Conservation (phyloP, 2,329 filamentous ascomycete genomes). For the Microdochium bolleyi region DNA sequence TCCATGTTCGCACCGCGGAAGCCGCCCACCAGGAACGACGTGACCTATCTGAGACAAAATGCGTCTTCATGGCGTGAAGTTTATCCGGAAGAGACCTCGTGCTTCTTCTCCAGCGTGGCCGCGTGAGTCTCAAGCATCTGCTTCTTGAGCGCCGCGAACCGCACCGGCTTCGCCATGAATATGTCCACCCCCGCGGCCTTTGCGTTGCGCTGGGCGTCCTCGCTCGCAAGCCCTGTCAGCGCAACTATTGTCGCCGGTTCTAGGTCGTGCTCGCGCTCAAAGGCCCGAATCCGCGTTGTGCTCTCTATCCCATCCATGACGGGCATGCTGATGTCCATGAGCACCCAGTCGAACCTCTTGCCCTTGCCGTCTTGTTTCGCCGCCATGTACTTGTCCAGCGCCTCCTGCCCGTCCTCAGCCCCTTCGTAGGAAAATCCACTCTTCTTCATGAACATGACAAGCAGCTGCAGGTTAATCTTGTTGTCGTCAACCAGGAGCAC, state of each 20-base stretch:
- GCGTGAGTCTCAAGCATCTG: not conserved
- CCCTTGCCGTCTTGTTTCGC: conserved; percentile 4
- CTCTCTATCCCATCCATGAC: conserved; percentile 22
- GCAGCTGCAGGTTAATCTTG: conserved; percentile 30
- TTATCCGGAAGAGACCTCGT: no score
- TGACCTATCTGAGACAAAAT: no score
- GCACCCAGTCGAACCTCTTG: conserved; percentile 31
- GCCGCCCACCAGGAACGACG: no score
- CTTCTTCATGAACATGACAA: conserved; percentile 32
- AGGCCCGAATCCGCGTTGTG: conserved; percentile 14
- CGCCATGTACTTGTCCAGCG: conserved; percentile 33
- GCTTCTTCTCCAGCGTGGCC: not conserved
- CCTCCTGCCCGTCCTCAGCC: conserved; percentile 37
- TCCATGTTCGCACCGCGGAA: no score
- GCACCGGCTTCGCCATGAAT: conserved; percentile 43
- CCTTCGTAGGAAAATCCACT: conserved; percentile 30
- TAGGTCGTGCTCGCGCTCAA: conserved; percentile 26
- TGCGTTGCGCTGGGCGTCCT: conserved; percentile 38
- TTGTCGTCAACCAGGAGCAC: conserved; percentile 34
- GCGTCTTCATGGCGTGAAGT: no score
- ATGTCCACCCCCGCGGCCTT: conserved; percentile 28
- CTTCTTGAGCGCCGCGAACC: conserved; percentile 31
- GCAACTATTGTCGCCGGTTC: conserved; percentile 39
- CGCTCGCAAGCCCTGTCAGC: conserved; percentile 41
- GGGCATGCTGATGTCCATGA: conserved; percentile 34